Base-by-base conservation (phyloP, 306 rosid species). In the Coriaria nepalensis region DNA sequence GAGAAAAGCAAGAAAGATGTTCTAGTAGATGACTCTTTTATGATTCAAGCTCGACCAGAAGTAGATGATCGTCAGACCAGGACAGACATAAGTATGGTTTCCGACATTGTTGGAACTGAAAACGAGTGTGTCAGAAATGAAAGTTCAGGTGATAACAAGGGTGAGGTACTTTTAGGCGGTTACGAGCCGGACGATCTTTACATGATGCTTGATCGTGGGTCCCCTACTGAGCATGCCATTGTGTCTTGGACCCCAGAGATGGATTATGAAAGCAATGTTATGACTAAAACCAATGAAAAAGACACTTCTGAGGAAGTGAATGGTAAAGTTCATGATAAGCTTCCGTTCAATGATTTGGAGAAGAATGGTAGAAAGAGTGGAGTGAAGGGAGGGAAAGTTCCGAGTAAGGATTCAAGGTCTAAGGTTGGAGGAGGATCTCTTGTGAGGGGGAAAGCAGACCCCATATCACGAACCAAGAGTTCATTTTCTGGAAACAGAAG, bases 191-290 rank as follows among this genome's bases (percentile, higher is more conserved):
- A 85, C 55, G 98, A 90, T 72, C 93, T 90, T 64, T 79, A 62
- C 75, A 85, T 92, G 94, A 57, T 82, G 78, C 96, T 92, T 55
- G 98, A 82, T 11, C 93, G 98, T 37, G 80, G 71, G 60, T 70
- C 84, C 32, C 62, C 78, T 7, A 59, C 59, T 46, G 79, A 75
- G 59, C 87, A 61, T 50, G 61, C 48, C 44, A 64, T 63, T 40
- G 50, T 76, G 46, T 66, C 93, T 15, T 92, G 85, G 98, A 73
- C 78, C 57, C 72, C 81, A 29, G 96, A 92, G 66, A 92, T 85
- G 87, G 96, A 85, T 69, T 79, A 69, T 55, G 73, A 79, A 59
- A 70, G 43, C 50, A 78, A 57, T 59, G 57, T 67, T 56, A 45
- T 75, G 35, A 38, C 60, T 53, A 68, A 70, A 50, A 73, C 65